Evolutionary conservation across 2,329 filamentous ascomycete species (phyloP), one percentile per base, ranked within the genome.

Genomic region (Aspergillus novofumigatus): DNA sequence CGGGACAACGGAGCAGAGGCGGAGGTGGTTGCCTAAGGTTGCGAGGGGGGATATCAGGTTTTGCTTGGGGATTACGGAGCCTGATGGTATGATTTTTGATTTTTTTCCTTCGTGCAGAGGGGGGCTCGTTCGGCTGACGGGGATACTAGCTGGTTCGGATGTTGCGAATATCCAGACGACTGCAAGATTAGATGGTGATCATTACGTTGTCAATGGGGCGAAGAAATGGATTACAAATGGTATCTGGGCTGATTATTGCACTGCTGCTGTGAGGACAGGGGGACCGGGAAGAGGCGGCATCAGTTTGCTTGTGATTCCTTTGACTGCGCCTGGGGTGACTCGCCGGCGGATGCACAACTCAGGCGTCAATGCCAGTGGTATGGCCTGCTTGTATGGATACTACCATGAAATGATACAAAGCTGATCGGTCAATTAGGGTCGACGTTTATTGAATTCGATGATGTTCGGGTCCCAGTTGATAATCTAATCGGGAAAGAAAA

Each of bases 401-500:
- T 45, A 3, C 3, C 41, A 28, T 38, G 25, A 5, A 5, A 14
- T 21, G 11, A 5, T 9, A 8, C 49, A 8, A 14, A 25, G 49
- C 44, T 56, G 21, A 59, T 45, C 52, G 28, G 28, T 23, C 51
- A 41, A 41, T 50, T 29, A 65, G 80, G 76, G 1, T 78, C 81
- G 4, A 82, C 81, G 0, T 84, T 84, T 69, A 87, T 91, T 62
- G 86, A 90, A 68, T 78, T 92, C 1, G 87, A 90, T 61, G 86
- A 91, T 53, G 88, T 91, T 2, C 80, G 83, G 57, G 88, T 92
- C 0, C 88, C 88, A 0, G 80, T 83, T 0, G 82, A 84, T 67
- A 89, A 91, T 64, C 72, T 91, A 8, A 84, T 91, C 51, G 88
- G 88, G 1, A 65, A 79, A 25, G 88, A 91, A 69, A 88, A 88